Percentiles rank a stretch among this genome's conserved stretches.
Conservation (phyloP, 192 early-diverging fungal genomes). For the Backusella australiensis region DNA sequence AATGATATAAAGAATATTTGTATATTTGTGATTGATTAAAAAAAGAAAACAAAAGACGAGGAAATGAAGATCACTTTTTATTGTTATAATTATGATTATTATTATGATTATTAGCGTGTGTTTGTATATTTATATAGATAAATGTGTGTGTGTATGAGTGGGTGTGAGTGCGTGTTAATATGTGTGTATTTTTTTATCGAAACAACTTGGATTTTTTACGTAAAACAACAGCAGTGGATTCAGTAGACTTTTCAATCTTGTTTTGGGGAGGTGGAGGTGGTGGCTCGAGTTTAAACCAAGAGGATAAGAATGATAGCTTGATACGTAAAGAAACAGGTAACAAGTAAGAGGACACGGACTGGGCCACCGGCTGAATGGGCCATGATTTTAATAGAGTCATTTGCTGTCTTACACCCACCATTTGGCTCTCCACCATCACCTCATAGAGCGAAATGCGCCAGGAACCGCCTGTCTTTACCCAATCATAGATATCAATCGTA, state of each 20-base stretch:
- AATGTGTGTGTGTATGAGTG: neutral
- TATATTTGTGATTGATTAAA: neutral
- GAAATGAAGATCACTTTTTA: neutral
- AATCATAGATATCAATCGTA: conserved; percentile 23
- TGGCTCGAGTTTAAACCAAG: conserved; percentile 7
- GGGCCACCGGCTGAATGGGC: conserved; percentile 12
- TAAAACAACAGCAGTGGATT: conserved; percentile 4
- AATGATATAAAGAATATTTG: conserved; percentile 2
- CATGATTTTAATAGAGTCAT: conserved; percentile 22
- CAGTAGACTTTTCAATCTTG: neutral
- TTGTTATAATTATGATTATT: neutral
- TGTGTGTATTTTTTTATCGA: neutral
- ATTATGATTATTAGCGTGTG: neutral
- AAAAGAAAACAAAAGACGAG: neutral
- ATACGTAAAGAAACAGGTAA: conserved; percentile 23
- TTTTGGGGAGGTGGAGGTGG: neutral
- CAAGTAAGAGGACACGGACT: neutral
- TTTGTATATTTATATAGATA: conserved; percentile 1
- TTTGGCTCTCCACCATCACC: conserved; percentile 35
- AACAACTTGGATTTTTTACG: neutral
- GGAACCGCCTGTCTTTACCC: conserved; percentile 11
- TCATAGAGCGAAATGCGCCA: conserved; percentile 35
- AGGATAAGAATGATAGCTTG: conserved; percentile 15
- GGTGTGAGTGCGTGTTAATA: neutral
- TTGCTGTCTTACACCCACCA: conserved; percentile 33